Conservation (phyloP, 257 asterid species). For the Verbascum thapsus region DNA sequence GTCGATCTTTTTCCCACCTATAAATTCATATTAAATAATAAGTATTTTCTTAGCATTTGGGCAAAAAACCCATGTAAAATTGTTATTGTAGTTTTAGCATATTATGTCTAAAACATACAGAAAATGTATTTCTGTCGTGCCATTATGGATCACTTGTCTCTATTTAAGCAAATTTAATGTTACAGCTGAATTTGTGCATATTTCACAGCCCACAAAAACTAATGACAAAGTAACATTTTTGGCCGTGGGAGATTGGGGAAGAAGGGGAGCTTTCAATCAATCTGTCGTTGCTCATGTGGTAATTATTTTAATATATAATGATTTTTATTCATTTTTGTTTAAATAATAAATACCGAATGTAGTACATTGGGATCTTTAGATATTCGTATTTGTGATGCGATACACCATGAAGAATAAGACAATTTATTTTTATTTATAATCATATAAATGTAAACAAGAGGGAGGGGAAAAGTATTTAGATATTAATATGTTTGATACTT, state of each 20-base stretch:
- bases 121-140: background rate
- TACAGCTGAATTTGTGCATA: background rate
- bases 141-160: conserved; percentile 6
- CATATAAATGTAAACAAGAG: no score
- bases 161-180: background rate
- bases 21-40: background rate
- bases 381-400: no score
- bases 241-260: background rate
- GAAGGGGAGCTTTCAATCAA: no score
- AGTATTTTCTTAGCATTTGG: background rate
- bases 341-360: no score
- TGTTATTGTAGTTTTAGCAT: background rate
- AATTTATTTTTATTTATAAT: no score
- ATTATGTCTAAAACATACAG: background rate
- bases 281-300: no score
- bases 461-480: no score
- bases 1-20: background rate
- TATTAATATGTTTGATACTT: no score
- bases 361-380: no score
- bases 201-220: background rate
- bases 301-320: no score
- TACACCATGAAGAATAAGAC: no score
- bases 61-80: background rate
- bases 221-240: background rate
- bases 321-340: no score